These are phyloP conservation scores for Penicillium chermesinum DNA, from an alignment of 495 filamentous ascomycete species.

Conservation along the genomic window DNA sequence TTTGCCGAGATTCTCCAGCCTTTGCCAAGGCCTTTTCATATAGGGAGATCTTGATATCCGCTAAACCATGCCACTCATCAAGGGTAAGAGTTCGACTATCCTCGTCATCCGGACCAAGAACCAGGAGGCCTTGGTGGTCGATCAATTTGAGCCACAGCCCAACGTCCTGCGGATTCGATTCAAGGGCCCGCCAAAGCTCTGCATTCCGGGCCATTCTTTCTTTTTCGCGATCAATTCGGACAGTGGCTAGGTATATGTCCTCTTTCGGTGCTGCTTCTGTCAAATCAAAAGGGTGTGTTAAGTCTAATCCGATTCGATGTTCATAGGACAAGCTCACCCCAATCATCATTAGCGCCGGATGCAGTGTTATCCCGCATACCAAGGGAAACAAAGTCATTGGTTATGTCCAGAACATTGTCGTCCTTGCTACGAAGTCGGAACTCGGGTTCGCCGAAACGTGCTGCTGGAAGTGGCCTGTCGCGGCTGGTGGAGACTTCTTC, in stretches of 20 bases:
- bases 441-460: too few species aligned
- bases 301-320: not conserved
- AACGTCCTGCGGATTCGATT: conserved; percentile 59
- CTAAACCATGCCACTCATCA: conserved; percentile 61
- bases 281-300: not conserved
- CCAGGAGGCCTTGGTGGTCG: conserved; percentile 63
- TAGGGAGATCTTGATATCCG: conserved; percentile 75
- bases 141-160: conserved; percentile 72
- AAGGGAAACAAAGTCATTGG: not conserved
- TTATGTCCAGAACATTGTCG: not conserved
- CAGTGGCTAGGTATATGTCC: conserved; percentile 13
- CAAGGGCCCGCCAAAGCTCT: conserved; percentile 54
- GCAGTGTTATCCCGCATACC: not conserved
- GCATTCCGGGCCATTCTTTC: conserved; percentile 48
- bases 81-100: conserved; percentile 43
- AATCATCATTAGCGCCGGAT: not conserved
- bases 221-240: conserved; percentile 27
- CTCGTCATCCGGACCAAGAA: conserved; percentile 34
- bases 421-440: not conserved
- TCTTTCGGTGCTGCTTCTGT: not conserved
- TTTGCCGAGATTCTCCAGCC: conserved; percentile 33
- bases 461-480: too few species aligned
- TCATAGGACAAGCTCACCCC: not conserved
- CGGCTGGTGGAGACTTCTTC: conserved; percentile 42
- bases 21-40: conserved; percentile 71